Evolutionary conservation across 139 green algal genomes (phyloP).

Genomic region (Protoeuglena noctilucae): DNA sequence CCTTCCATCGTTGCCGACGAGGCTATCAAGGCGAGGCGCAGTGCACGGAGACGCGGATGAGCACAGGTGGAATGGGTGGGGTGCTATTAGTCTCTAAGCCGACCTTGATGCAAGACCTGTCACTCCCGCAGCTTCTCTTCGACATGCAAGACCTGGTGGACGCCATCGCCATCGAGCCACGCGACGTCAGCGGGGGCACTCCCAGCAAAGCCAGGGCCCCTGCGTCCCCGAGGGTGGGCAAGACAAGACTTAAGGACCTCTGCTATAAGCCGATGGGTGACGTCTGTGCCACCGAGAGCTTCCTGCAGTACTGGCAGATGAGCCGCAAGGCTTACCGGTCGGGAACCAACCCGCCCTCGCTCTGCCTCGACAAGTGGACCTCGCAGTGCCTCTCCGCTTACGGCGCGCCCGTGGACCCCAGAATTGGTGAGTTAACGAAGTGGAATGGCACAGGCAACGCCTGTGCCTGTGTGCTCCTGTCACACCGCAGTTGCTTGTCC

Average conservation of each 20-base stretch:
- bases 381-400: constrained; percentile 38
- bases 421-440: too few relatives aligned
- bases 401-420: constrained; percentile 49
- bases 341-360: background rate
- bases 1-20: background rate
- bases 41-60: too few relatives aligned
- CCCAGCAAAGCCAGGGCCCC: too few relatives aligned
- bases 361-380: constrained; percentile 14
- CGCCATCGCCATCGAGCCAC: constrained; percentile 1
- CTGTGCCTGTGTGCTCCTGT: too few relatives aligned
- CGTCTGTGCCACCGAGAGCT: constrained; percentile 55
- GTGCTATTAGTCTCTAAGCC: too few relatives aligned
- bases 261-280: constrained; percentile 72
- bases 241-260: constrained; percentile 43
- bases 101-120: too few relatives aligned
- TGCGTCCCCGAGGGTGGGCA: too few relatives aligned
- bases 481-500: too few relatives aligned
- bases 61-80: too few relatives aligned
- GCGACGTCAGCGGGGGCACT: background rate
- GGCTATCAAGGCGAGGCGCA: background rate
- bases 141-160: constrained; percentile 58
- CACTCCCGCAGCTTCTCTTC: constrained; percentile 67
- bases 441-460: too few relatives aligned
- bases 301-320: constrained; percentile 85
- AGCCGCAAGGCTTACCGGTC: constrained; percentile 17